Evolutionary conservation across 805 yeast genomes (phyloP).

Genomic region (Candida loeiensis): DNA sequence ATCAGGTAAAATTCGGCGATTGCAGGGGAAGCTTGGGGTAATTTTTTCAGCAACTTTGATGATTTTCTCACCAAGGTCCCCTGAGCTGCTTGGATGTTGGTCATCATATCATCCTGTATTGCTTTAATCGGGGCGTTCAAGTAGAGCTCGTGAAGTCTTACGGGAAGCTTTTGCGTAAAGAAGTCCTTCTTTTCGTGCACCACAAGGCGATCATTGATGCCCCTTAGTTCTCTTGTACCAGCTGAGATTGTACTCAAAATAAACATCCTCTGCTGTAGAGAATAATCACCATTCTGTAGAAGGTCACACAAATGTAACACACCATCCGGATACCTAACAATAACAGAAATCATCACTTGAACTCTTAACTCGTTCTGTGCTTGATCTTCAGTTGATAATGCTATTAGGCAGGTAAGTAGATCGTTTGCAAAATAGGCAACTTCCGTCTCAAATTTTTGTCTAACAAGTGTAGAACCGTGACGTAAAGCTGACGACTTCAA

Average conservation of each 20-base stretch:
- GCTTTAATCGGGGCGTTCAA: constrained; percentile 14
- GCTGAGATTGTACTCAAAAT: constrained; percentile 67
- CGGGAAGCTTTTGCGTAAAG: constrained; percentile 45
- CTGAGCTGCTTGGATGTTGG: constrained; percentile 19
- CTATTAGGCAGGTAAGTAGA: constrained; percentile 49
- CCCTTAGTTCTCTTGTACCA: constrained; percentile 70
- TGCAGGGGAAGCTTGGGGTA: not conserved
- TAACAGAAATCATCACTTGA: constrained; percentile 60
- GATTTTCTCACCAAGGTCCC: constrained; percentile 47
- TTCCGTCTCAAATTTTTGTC: constrained; percentile 67
- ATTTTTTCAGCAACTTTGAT: constrained; percentile 21
- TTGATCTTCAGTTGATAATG: constrained; percentile 54
- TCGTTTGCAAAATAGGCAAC: constrained; percentile 55
- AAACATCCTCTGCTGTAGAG: constrained; percentile 71
- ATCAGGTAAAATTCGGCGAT: constrained; percentile 33
- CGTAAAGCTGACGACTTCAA: constrained; percentile 48
- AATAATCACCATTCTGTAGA: constrained; percentile 69
- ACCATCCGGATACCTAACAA: constrained; percentile 44
- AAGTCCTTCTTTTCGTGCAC: constrained; percentile 27
- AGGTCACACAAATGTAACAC: constrained; percentile 47
- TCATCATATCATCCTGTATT: constrained; percentile 35
- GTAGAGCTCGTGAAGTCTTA: constrained; percentile 36
- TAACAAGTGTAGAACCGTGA: constrained; percentile 55
- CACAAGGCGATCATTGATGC: constrained; percentile 49
- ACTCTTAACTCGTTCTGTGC: constrained; percentile 64